These are phyloP conservation scores for Fistulinella prunicolor DNA, from an alignment of 768 basidiomycete species.

Conservation along the genomic window DNA sequence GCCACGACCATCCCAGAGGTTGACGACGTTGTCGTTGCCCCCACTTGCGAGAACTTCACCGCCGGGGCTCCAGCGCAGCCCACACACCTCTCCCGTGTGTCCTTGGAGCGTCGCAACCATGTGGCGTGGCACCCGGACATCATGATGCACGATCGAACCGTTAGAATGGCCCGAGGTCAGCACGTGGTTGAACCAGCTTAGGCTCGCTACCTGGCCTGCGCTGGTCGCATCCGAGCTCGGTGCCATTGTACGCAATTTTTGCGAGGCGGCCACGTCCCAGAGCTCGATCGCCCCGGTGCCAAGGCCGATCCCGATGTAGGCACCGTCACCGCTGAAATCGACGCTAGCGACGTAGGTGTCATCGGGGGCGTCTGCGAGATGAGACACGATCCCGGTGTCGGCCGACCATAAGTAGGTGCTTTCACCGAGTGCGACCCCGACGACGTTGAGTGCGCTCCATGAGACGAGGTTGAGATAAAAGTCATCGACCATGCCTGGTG, in stretches of 20 bases:
- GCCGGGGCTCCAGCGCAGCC: slow-evolving; percentile 83
- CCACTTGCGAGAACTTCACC: slow-evolving; percentile 92
- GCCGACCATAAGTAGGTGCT: slow-evolving; percentile 94
- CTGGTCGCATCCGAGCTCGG: slow-evolving; percentile 23
- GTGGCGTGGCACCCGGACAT: slow-evolving; percentile 84
- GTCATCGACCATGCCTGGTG: slow-evolving; percentile 90
- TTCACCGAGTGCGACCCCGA: slow-evolving; percentile 87
- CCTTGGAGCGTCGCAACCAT: slow-evolving; percentile 89
- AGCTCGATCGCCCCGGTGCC: slow-evolving; percentile 87
- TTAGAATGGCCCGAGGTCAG: slow-evolving; percentile 88
- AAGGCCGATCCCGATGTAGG: slow-evolving; percentile 78
- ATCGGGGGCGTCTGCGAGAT: slow-evolving; percentile 71
- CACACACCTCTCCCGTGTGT: slow-evolving; percentile 92
- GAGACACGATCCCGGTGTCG: slow-evolving; percentile 80
- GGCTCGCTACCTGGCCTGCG: slow-evolving; percentile 68
- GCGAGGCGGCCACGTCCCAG: slow-evolving; percentile 84
- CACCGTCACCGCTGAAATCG: slow-evolving; percentile 76
- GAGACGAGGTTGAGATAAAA: slow-evolving; percentile 94
- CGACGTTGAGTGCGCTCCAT: slow-evolving; percentile 83
- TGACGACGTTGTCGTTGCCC: slow-evolving; percentile 97
- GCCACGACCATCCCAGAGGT: slow-evolving; percentile 91
- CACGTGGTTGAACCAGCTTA: slow-evolving; percentile 87
- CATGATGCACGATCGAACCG: slow-evolving; percentile 95
- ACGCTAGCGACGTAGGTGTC: slow-evolving; percentile 74
- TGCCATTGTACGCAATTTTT: slow-evolving; percentile 89